These are phyloP conservation scores for Mycena leptocephala DNA, from an alignment of 768 basidiomycete species.

Conservation along the genomic window DNA sequence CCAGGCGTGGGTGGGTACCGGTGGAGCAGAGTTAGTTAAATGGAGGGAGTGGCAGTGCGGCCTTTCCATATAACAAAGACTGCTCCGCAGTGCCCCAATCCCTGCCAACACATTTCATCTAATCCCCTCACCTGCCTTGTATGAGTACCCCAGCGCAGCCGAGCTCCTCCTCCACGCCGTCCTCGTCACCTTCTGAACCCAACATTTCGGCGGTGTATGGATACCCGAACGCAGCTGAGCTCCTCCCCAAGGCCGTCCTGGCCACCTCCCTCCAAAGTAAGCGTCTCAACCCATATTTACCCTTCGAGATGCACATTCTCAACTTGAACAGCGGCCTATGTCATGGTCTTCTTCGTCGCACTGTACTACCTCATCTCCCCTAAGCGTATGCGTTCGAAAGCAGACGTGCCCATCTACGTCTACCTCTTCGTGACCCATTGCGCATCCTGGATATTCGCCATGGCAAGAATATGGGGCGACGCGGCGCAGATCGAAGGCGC, in stretches of 20 bases:
- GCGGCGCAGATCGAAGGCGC: neutral
- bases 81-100: neutral
- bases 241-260: too few species aligned
- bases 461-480: conserved; percentile 19
- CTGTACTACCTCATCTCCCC: too few species aligned
- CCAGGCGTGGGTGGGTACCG: neutral
- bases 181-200: conserved; percentile 6
- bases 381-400: neutral
- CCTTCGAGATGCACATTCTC: too few species aligned
- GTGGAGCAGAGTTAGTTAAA: too few species aligned
- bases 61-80: conserved; percentile 5
- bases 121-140: neutral
- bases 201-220: conserved; percentile 19
- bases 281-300: too few species aligned
- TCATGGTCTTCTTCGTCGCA: too few species aligned
- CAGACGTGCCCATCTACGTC: conserved; percentile 21
- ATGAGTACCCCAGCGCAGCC: too few species aligned
- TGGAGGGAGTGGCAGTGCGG: conserved; percentile 3
- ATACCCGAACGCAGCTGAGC: neutral
- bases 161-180: too few species aligned
- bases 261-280: too few species aligned
- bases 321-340: too few species aligned
- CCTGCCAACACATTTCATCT: conserved; percentile 2
- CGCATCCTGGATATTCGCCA: conserved; percentile 23
- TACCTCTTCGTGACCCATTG: conserved; percentile 28